Evolutionary conservation across 2,329 filamentous ascomycete genomes (phyloP).

Genomic region (Chaetomiaceae sp.): DNA sequence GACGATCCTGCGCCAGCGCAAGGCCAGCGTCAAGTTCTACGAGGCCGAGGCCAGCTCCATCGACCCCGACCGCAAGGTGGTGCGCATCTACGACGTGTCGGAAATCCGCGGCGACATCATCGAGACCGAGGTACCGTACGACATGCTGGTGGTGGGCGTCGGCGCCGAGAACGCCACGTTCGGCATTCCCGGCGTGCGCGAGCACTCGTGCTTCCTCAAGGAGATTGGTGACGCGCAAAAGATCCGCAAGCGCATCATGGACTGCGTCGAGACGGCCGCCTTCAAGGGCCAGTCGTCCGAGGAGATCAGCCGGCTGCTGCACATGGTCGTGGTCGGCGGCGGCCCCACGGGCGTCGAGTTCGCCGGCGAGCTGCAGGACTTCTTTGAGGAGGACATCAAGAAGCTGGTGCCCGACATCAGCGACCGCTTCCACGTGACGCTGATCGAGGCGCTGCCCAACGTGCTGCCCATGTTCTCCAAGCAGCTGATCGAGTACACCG

Average conservation of each 20-base stretch:
- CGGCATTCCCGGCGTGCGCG: constrained; percentile 89
- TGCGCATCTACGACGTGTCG: constrained; percentile 87
- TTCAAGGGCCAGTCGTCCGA: constrained; percentile 92
- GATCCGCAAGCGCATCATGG: constrained; percentile 99
- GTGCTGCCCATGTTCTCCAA: constrained; percentile 98
- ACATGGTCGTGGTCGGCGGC: constrained; percentile 95
- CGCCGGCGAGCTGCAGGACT: constrained; percentile 95
- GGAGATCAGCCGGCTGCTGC: constrained; percentile 87
- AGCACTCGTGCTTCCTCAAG: constrained; percentile 97
- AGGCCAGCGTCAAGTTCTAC: constrained; percentile 90
- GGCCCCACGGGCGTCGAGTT: constrained; percentile 98
- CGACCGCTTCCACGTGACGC: constrained; percentile 92
- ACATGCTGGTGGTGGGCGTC: constrained; percentile 96
- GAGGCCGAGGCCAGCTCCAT: constrained; percentile 96
- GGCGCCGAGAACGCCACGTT: constrained; percentile 98
- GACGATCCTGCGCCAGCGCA: constrained; percentile 93
- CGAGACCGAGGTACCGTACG: constrained; percentile 88
- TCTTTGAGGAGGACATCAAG: constrained; percentile 96
- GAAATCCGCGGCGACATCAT: constrained; percentile 80
- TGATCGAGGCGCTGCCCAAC: constrained; percentile 94
- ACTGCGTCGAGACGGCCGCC: constrained; percentile 95
- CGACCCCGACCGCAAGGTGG: constrained; percentile 82
- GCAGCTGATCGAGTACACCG: constrained; percentile 98
- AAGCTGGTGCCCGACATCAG: constrained; percentile 96
- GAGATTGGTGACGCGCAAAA: constrained; percentile 94